A percentile compares a stretch with the other conserved stretches of the same genome.
These are phyloP conservation scores for Scutellaria minor DNA, from an alignment of 257 asterid species.

Conservation along the genomic window DNA sequence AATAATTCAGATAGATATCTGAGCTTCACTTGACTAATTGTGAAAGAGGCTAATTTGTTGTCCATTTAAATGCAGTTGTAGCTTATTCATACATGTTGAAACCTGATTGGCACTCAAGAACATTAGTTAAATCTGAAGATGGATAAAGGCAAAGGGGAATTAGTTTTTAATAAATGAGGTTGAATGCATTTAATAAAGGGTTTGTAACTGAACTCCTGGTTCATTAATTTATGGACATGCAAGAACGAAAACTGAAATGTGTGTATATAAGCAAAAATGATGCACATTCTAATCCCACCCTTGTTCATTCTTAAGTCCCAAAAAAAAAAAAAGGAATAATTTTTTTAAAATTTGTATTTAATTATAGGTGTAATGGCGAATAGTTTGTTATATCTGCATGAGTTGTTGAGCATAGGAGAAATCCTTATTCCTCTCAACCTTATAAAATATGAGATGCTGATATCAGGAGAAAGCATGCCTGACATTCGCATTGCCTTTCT, in stretches of 20 bases:
- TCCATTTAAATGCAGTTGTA: too few relatives aligned
- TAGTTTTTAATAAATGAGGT: not conserved
- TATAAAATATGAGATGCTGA: constrained; percentile 36
- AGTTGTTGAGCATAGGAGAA: constrained; percentile 29
- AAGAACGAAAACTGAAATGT: not conserved
- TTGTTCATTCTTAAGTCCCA: too few relatives aligned
- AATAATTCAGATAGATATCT: not conserved
- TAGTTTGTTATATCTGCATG: constrained; percentile 29
- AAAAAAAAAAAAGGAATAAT: not conserved
- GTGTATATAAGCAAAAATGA: not conserved
- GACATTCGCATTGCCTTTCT: constrained; percentile 36
- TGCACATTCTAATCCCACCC: not conserved
- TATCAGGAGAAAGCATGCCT: constrained; percentile 27
- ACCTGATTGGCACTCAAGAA: too few relatives aligned
- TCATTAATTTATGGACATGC: not conserved
- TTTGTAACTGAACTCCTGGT: constrained; percentile 4
- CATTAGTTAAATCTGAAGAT: too few relatives aligned
- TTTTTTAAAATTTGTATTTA: too few relatives aligned
- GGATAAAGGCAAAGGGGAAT: too few relatives aligned
- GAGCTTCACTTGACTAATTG: not conserved
- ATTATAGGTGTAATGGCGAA: constrained; percentile 11
- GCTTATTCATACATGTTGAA: too few relatives aligned
- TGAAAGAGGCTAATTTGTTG: too few relatives aligned
- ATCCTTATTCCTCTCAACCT: constrained; percentile 38
- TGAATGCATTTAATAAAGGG: not conserved